These are phyloP conservation scores for Bocquillonia castaneifolia DNA, from an alignment of 441 rosid genomes.

Conservation along the genomic window DNA sequence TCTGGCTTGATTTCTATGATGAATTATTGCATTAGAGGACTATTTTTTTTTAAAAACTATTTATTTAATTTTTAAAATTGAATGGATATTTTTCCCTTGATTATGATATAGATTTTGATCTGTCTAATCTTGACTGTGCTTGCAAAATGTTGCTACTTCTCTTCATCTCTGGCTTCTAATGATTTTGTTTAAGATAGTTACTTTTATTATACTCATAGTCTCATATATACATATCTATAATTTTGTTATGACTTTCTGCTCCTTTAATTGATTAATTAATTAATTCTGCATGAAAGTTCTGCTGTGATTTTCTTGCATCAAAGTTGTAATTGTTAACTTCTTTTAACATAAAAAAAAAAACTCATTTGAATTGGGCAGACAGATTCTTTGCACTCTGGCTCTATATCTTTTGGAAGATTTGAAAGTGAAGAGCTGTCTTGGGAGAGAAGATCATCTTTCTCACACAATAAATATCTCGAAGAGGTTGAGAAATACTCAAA, in stretches of 20 bases:
- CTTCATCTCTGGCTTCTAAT: not conserved
- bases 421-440: slow-evolving; percentile 65
- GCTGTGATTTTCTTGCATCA: not conserved
- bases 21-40: too few species aligned
- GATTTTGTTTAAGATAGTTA: not conserved
- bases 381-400: slow-evolving; percentile 68
- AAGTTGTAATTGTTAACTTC: not conserved
- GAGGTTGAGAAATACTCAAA: slow-evolving; percentile 82
- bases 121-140: not conserved
- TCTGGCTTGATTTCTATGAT: too few species aligned
- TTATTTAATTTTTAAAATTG: not conserved
- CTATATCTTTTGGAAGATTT: slow-evolving; percentile 84
- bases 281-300: too few species aligned
- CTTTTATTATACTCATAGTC: not conserved
- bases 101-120: not conserved
- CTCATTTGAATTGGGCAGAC: slow-evolving; percentile 36
- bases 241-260: too few species aligned
- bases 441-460: slow-evolving; percentile 81
- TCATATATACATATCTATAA: not conserved
- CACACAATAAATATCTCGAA: slow-evolving; percentile 78
- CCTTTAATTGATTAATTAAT: too few species aligned
- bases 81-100: not conserved
- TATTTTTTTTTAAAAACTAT: not conserved
- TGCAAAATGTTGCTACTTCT: not conserved
- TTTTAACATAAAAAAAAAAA: not conserved